These are phyloP conservation scores for Blastobotrys malaysiensis DNA, from an alignment of 1,139 yeast species.

Conservation along the genomic window DNA sequence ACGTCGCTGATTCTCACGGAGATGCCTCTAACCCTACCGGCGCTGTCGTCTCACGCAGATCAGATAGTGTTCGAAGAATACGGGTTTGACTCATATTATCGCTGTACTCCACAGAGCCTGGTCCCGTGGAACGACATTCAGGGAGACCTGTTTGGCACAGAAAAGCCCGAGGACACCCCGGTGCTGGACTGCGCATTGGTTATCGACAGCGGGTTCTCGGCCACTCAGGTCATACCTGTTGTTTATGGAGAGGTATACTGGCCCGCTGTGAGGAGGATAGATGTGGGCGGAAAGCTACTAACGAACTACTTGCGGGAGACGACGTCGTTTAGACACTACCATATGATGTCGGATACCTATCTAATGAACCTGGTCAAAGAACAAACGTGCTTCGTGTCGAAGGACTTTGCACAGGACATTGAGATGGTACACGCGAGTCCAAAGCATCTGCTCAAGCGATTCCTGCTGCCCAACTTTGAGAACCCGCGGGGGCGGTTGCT, in stretches of 20 bases:
- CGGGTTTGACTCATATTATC: slow-evolving; percentile 62
- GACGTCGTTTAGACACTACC: slow-evolving; percentile 86
- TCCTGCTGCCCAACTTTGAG: slow-evolving; percentile 82
- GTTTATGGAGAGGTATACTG: slow-evolving; percentile 73
- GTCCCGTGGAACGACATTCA: slow-evolving; percentile 56
- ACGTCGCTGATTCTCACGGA: slow-evolving; percentile 62
- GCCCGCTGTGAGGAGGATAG: slow-evolving; percentile 68
- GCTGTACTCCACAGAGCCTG: slow-evolving; percentile 61
- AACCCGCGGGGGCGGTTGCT: slow-evolving; percentile 63
- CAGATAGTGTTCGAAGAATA: slow-evolving; percentile 93
- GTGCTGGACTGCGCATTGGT: slow-evolving; percentile 66
- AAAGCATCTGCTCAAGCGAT: slow-evolving; percentile 44
- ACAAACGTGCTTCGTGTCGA: slow-evolving; percentile 65
- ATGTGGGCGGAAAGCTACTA: slow-evolving; percentile 79
- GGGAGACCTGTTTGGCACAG: slow-evolving; percentile 15
- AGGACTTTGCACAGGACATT: slow-evolving; percentile 57
- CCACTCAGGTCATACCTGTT: slow-evolving; percentile 85
- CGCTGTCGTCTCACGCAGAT: slow-evolving; percentile 77
- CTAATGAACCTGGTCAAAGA: slow-evolving; percentile 85
- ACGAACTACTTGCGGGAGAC: slow-evolving; percentile 80
- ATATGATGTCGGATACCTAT: slow-evolving; percentile 86
- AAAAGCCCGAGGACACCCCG: slow-evolving; percentile 16
- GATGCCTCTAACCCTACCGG: slow-evolving; percentile 77
- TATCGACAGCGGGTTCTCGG: slow-evolving; percentile 81
- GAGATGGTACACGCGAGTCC: slow-evolving; percentile 30